Evolutionary conservation across 257 asterid species (phyloP), one percentile per base, ranked within the genome.

Genomic region (Solanum neorickii): DNA sequence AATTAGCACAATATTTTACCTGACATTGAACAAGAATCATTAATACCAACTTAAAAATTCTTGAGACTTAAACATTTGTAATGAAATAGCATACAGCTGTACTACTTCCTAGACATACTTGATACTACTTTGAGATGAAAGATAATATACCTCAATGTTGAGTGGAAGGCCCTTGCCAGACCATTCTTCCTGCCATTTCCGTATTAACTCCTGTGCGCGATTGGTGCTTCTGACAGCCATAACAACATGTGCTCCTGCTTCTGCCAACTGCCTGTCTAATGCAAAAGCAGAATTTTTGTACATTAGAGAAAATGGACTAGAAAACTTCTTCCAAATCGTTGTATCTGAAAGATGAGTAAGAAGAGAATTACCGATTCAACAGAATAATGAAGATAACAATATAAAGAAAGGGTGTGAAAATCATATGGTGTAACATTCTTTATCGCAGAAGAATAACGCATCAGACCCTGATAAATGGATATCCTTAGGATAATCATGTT

Each of bases 201-300:
- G 91, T 72, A 97, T 93, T 92, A 96, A 91, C 60, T 95, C 97
- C 88, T 86, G 91, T 21, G 99, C 99, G 0, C 95, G 95, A 87
- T 92, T 92, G 5, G 95, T 86, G 85, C 95, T 97, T 90, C 99
- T 92, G 62, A 96, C 99, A 7, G 99, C 99, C 99, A 97, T 97
- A 90, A 96, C 92, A 25, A 96, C 97, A 88, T 96, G 99, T 3
- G 93, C 99, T 59, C 99, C 98, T 85, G 98, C 92, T 90, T 97
- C 98, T 1, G 98, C 98, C 94, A 97, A 92, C 91, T 96, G 99
- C 91, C 97, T 94, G 91, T 72, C 82, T 86, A 74, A 87, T 82
- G 85, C 85, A 85, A 25, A 87, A 86, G 35, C 27, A 44, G 87
- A 88, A 68, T 75, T 83, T 49, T 75, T 84, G 74, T 69, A 83